A percentile compares a stretch with the other conserved stretches of the same genome.
These are phyloP conservation scores for Juglanconis sp. DNA, from an alignment of 2,329 filamentous ascomycete genomes.

Conservation along the genomic window DNA sequence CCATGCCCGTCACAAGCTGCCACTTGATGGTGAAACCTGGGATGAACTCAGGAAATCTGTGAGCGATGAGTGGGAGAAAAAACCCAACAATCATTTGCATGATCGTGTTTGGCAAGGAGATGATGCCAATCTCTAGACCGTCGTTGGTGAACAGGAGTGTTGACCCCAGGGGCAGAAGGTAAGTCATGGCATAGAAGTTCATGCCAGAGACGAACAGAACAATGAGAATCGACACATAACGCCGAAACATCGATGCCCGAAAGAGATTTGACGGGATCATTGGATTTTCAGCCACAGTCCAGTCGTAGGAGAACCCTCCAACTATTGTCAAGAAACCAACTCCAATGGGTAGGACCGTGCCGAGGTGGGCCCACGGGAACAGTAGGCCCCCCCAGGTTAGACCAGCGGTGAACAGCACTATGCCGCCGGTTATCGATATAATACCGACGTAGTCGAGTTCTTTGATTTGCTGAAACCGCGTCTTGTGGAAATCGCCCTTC, in stretches of 20 bases:
- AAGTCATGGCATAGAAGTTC: conserved; percentile 6
- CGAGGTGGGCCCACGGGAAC: not conserved
- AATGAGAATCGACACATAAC: conserved; percentile 3
- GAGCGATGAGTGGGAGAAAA: not conserved
- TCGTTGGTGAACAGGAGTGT: conserved; percentile 4
- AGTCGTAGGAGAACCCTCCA: conserved; percentile 1
- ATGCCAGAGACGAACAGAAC: conserved; percentile 6
- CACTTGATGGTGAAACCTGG: conserved; percentile 8
- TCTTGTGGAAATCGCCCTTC: conserved; percentile 8
- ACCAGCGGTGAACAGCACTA: not conserved
- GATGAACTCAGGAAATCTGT: conserved; percentile 4
- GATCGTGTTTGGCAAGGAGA: not conserved
- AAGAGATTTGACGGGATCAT: conserved; percentile 8
- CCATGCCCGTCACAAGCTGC: conserved; percentile 2
- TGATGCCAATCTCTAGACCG: conserved; percentile 4
- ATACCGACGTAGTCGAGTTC: conserved; percentile 9
- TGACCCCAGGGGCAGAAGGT: not conserved
- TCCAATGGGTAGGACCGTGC: not conserved
- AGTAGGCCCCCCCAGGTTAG: conserved; percentile 1
- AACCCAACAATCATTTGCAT: not conserved
- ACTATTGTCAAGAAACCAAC: not conserved
- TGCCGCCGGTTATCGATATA: conserved; percentile 1
- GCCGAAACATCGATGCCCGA: conserved; percentile 6
- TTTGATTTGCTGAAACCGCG: conserved; percentile 4
- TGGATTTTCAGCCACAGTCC: conserved; percentile 4